Conservation (phyloP, 1,284 basidiomycete species). For the Cutaneotrichosporon sp. region DNA sequence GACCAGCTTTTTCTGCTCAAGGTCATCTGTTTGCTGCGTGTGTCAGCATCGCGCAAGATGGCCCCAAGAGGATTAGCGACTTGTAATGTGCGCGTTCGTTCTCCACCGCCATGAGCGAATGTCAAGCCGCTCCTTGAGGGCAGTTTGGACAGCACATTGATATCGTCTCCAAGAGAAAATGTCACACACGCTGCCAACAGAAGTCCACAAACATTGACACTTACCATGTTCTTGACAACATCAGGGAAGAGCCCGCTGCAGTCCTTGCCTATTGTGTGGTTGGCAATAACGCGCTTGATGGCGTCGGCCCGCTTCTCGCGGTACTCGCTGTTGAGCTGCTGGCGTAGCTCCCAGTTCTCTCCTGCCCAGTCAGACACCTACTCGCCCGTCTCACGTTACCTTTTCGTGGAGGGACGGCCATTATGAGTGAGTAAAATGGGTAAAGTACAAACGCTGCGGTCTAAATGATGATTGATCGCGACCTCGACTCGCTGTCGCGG, state of each 20-base stretch:
- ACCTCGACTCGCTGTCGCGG: too few species aligned
- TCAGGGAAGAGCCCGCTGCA: slow-evolving; percentile 94
- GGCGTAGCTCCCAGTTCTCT: slow-evolving; percentile 90
- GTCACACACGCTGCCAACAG: too few species aligned
- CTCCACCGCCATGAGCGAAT: too few species aligned
- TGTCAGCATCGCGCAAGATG: slow-evolving; percentile 1
- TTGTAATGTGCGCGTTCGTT: too few species aligned
- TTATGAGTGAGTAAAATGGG: slow-evolving; percentile 1
- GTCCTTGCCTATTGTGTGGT: slow-evolving; percentile 95
- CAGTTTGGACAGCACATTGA: too few species aligned
- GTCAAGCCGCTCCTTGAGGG: too few species aligned
- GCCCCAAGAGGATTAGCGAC: too few species aligned
- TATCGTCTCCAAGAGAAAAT: too few species aligned
- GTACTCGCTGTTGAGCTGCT: slow-evolving; percentile 94
- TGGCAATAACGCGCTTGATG: slow-evolving; percentile 92
- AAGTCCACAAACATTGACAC: too few species aligned
- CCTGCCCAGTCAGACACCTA: slow-evolving; percentile 45
- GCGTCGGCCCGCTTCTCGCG: slow-evolving; percentile 94
- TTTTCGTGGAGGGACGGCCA: slow-evolving; percentile 33
- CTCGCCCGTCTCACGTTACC: slow-evolving; percentile 6
- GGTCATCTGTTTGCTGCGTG: slow-evolving; percentile 51
- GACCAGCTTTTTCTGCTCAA: slow-evolving; percentile 61
- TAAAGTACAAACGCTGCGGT: too few species aligned
- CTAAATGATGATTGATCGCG: too few species aligned
- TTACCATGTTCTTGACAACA: slow-evolving; percentile 93